These are phyloP conservation scores for Penicillium thymicola DNA, from an alignment of 2,329 filamentous ascomycete species.

Conservation along the genomic window DNA sequence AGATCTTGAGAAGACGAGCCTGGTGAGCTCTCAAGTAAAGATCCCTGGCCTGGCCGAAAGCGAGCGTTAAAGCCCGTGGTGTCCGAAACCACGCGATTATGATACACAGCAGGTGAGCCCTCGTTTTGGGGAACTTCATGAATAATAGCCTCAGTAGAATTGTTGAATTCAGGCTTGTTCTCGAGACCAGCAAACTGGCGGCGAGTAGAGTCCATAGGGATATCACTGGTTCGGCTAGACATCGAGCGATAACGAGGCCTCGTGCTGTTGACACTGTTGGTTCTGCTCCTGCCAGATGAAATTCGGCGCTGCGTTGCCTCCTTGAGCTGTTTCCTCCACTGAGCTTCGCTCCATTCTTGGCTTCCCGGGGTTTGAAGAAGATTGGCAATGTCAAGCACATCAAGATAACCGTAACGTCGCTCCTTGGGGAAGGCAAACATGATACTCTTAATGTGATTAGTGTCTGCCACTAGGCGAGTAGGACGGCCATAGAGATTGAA, in stretches of 20 bases:
- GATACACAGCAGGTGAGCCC: constrained; percentile 19
- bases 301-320: constrained; percentile 67
- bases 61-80: constrained; percentile 24
- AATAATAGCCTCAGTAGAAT: constrained; percentile 37
- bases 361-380: constrained; percentile 78
- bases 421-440: constrained; percentile 98
- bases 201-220: constrained; percentile 32
- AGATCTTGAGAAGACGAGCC: constrained; percentile 39
- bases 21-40: constrained; percentile 31
- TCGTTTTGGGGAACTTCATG: constrained; percentile 27
- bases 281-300: constrained; percentile 38
- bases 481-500: constrained; percentile 91
- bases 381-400: constrained; percentile 77
- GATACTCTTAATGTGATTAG: constrained; percentile 78
- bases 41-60: constrained; percentile 12
- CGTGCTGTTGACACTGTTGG: constrained; percentile 57
- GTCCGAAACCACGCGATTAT: constrained; percentile 34
- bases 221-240: constrained; percentile 33
- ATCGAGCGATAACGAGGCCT: constrained; percentile 42
- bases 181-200: constrained; percentile 20
- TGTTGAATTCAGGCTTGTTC: constrained; percentile 29
- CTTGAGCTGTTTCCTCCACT: constrained; percentile 88
- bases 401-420: constrained; percentile 83
- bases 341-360: constrained; percentile 72
- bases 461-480: constrained; percentile 79